Evolutionary conservation across 179 eudicot species (phyloP), one percentile per base, ranked within the genome.

Genomic region (Heliamphora pulchella): DNA sequence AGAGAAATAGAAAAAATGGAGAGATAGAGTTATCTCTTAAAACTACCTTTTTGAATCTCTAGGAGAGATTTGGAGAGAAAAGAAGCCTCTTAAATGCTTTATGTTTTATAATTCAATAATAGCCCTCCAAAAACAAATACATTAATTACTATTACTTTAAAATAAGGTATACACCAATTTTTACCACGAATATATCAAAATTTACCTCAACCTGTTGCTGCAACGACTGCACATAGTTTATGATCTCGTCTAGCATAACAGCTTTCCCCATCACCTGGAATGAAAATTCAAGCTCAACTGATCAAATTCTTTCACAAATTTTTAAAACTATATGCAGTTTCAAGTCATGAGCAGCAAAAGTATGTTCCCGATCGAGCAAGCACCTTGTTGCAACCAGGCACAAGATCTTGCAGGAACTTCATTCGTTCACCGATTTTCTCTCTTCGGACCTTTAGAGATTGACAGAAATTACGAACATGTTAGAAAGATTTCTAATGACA

Each of bases 331-430:
- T 31, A 31, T 31, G 31, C 0, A 31, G 44, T 14, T 50, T 13
- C 44, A n/a, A 31, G 31, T 31, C 31, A 31, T 31, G 31, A 31
- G 31, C 31, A 31, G 1, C 18, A 2, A 64, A 13, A 48, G 51
- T 69, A 39, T 41, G 8, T 14, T 54, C 15, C 1, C 48, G 9
- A 1, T 63, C 71, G 31, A 31, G 31, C 31, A 31, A 31, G 31
- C 31, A 94, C 98, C 98, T 94, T 94, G 80, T 89, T 90, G 86
- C 98, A 94, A 55, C 98, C 98, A 17, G 98, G 98, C 43, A 94
- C 97, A 81, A 94, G 97, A 93, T 93, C 97, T 82, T 94, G 98
- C 7, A 94, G 82, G 68, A 89, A 85, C 87, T 94, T 94, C 98
- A 94, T 94, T 81, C 98, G 91, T 65, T 93, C 94, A 86, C 98